Conservation (phyloP, 73 alveolate genomes). For the Paramecium bursaria region DNA sequence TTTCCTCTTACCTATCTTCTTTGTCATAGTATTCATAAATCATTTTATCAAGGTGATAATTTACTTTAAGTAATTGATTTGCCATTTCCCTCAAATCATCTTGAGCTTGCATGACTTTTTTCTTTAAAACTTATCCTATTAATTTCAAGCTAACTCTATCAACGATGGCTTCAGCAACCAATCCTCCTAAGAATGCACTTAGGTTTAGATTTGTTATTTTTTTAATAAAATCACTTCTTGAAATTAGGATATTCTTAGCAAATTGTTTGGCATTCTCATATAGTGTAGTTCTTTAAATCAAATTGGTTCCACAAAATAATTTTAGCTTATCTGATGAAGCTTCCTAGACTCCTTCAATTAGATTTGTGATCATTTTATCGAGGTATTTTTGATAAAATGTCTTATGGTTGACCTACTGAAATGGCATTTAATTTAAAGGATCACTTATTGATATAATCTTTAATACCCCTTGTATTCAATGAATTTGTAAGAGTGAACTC, state of each 20-base stretch:
- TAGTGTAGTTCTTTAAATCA: constrained; percentile 23
- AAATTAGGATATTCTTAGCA: constrained; percentile 3
- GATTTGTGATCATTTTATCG: constrained; percentile 6
- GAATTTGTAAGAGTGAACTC: constrained; percentile 27
- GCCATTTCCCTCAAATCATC: no score
- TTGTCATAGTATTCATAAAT: no score
- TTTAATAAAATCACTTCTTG: not conserved
- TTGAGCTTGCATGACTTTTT: no score
- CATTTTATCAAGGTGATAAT: no score
- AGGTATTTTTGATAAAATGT: not conserved
- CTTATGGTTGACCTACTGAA: not conserved
- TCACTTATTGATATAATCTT: not conserved
- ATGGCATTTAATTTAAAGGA: constrained; percentile 4
- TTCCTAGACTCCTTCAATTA: constrained; percentile 16
- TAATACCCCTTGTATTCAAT: not conserved
- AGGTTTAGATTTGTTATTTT: constrained; percentile 27
- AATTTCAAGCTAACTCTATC: not conserved
- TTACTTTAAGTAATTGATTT: no score
- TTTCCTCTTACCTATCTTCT: no score
- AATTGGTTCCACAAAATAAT: constrained; percentile 38
- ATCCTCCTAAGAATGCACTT: constrained; percentile 38
- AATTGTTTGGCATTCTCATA: constrained; percentile 23
- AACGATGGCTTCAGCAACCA: constrained; percentile 45
- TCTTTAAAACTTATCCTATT: no score
- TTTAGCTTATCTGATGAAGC: constrained; percentile 14